Evolutionary conservation across 129 eudicot genomes (phyloP), one percentile per base, ranked within the genome.

Genomic region (Flaveria trinervia): DNA sequence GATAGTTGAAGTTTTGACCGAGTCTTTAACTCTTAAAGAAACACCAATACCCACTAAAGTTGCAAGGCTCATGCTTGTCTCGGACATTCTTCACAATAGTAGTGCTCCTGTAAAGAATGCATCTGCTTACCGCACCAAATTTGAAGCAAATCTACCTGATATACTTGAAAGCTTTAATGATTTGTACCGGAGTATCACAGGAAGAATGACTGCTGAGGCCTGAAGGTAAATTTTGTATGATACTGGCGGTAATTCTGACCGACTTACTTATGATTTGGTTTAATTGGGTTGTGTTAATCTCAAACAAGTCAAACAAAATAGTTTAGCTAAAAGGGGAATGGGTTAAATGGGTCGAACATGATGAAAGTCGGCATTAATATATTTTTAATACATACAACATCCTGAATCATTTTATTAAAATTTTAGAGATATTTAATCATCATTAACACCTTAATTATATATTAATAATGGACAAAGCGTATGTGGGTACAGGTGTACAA

Each of bases 61-160:
- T 87, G 97, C 98, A 14, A 87, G 98, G 81, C 93, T 94, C 64
- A 94, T 94, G 98, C 97, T 94, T 60, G 98, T 94, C 39, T 94
- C 98, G 1, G 98, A 94, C 73, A 83, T 94, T 75, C 97, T 94
- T 85, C 98, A 94, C 74, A 94, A 91, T 48, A 94, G 98, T 83
- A 94, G 97, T 82, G 98, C 97, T 65, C 98, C 98, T 68, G 98
- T 94, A 28, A 94, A 91, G 84, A 91, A 94, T 78, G 98, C 98
- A 46, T 94, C 98, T 46, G 93, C 98, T 50, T 94, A 94, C 69
- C 93, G 98, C 8, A 89, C 97, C 30, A 94, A 91, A 83, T 94
- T 91, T 80, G 98, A 94, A 85, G 85, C 90, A 62, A 87, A 88
- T 70, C 67, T 94, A 36, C 97, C 98, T 15, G 97, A 91, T 68